Evolutionary conservation across 169 alveolate genomes (phyloP), one percentile per base, ranked within the genome.

Genomic region (Plasmodium inui): DNA sequence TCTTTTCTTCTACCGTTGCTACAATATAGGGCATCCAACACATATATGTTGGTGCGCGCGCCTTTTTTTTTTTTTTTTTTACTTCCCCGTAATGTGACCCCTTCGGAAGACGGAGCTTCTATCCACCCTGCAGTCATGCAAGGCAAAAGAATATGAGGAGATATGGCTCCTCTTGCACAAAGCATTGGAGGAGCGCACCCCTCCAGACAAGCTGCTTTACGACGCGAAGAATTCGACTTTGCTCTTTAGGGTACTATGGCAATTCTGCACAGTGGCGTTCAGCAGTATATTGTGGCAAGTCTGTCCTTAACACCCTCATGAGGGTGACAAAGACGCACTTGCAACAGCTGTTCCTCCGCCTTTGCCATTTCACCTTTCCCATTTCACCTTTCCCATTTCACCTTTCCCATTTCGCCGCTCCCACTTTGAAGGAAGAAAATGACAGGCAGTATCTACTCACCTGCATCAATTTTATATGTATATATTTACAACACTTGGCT

Each of bases 401-500:
- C 28, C 30, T 39, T 22, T 71, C 10, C 26, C 26, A n/a, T n/a
- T n/a, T n/a, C n/a, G n/a, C n/a, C 26, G 37, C 22, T 44, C 8
- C 1, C 26, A 12, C 28, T 86, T 76, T 86, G 41, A 76, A 86
- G 93, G 93, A 76, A 17, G 93, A 86, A 78, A 78, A 86, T 34
- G 72, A 86, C 61, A 53, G 93, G 70, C 93, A 86, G 30, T 86
- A 76, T 57, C 39, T 86, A 1, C 30, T 86, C 7, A 46, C 83
- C 2, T 86, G 81, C 46, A 78, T 74, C 19, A 76, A n/a, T 37
- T 86, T 86, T 34, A 57, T 78, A n/a, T 86, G 26, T n/a, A 76
- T 86, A 53, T 86, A 86, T 78, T 55, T 86, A 17, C 93, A 76
- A 86, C 72, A 86, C 74, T 72, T 86, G 72, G 39, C 28, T 1